Percentiles rank a stretch among this genome's conserved stretches.
Evolutionary conservation across 164 flowering plant genomes (phyloP).

Genomic region (Berberis vulgaris): DNA sequence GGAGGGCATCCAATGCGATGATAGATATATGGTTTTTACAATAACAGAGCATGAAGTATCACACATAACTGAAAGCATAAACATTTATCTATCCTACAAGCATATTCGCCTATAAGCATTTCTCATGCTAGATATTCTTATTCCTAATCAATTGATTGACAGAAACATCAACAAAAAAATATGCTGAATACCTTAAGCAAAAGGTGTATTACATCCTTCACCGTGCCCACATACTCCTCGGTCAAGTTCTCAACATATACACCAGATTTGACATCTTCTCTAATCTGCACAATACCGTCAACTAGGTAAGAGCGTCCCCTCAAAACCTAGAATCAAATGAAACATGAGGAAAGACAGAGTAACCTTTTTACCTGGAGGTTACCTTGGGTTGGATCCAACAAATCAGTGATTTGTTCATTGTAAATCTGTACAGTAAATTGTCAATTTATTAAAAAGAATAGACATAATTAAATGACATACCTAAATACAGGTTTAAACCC

Average conservation of each 20-base stretch:
- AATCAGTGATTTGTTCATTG: slow-evolving; percentile 96
- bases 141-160: too few species aligned
- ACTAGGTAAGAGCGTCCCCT: not conserved
- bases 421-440: slow-evolving; percentile 54
- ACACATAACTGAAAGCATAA: too few species aligned
- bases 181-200: slow-evolving; percentile 50
- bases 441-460: not conserved
- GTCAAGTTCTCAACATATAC: slow-evolving; percentile 91
- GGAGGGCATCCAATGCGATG: too few species aligned
- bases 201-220: slow-evolving; percentile 64
- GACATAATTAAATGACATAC: not conserved
- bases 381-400: slow-evolving; percentile 73
- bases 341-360: not conserved
- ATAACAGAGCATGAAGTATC: too few species aligned
- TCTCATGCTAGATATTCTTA: too few species aligned
- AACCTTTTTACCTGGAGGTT: slow-evolving; percentile 62
- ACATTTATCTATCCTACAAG: too few species aligned
- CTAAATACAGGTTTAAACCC: not conserved
- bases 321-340: not conserved
- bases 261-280: slow-evolving; percentile 94
- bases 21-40: too few species aligned
- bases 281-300: slow-evolving; percentile 36
- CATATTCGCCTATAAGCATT: too few species aligned
- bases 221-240: slow-evolving; percentile 62
- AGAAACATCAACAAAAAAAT: too few species aligned